Base-by-base conservation (phyloP, 768 basidiomycete genomes). In the Mycena kentingensis region DNA sequence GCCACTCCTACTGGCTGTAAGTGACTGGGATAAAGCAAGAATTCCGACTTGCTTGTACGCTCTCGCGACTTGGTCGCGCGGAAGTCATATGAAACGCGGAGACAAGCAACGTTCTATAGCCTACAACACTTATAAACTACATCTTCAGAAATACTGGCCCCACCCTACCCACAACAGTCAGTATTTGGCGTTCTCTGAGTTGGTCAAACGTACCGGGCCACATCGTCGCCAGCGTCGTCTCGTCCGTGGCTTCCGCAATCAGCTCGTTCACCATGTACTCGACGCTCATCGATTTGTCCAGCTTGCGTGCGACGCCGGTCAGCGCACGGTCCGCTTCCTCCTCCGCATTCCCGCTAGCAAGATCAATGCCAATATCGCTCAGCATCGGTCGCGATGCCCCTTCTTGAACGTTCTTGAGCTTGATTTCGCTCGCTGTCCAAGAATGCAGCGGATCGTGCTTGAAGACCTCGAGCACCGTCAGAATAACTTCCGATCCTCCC, bases 391-490 rank as follows among this genome's bases (percentile, higher is more conserved):
- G 64, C 67, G 15, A 61, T 52, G 7, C 63, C 64, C 68, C 54
- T 65, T 77, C 71, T 62, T 88, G 89, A 13, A 78, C 83, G 27
- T 79, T 79, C 64, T 84, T 79, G 31, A 90, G 69, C 70, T 89
- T 90, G 60, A 84, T 67, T 52, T 88, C 87, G 65, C 83, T 90
- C 62, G 86, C 86, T 3, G 87, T 87, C 90, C 96, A 98, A 26
- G 84, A 87, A 62, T 98, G 90, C 18, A 99, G 78, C 5, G 97
- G 96, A 67, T 99, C 96, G 64, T 96, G 84, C 67, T 90, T 93
- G 82, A 98, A 97, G 13, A 98, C 96, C 63, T 97, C 95, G 31
- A 99, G 77, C 3, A 99, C 89, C 1, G 95, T 98, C 80, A 94
- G 83, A 63, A 99, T 87, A 38, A 96, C 83, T 28, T 86, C 88